Base-by-base conservation (phyloP, 169 alveolate species). In the Plasmodium cynomolgi region DNA sequence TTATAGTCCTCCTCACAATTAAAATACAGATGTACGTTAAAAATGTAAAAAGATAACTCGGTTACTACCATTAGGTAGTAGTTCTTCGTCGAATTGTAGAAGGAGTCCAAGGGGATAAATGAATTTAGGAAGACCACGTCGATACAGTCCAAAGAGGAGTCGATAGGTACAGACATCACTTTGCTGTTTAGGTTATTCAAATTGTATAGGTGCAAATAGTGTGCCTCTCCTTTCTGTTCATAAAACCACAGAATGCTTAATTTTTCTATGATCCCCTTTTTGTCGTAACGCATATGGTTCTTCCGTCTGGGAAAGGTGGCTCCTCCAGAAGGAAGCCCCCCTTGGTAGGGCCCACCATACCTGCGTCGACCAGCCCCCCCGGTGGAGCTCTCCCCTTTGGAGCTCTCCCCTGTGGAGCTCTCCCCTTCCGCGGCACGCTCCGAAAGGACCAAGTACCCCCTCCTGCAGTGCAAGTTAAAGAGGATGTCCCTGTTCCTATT, bases 1-100 rank as follows among this genome's bases (percentile, higher is more conserved):
- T 81, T 71, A 58, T 33, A 91, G 26, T 82, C 95, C 41, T 91
- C 95, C 56, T 81, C 95, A 91, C 95, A 91, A 34, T 91, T 91
- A 34, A 91, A 91, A 26, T 91, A 91, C 33, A 91, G 44, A 72
- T 91, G 95, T 8, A 91, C 83, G 23, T 91, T 91, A 34, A 71
- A 91, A 81, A 91, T 72, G 56, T 71, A 91, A 62, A 91, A 91
- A 2, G 95, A 71, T 2, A 44, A 44, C 20, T 68, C 92, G 0
- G 95, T 91, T 47, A 91, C 74, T 20, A 82, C 20, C 92, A 91
- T 81, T 9, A 91, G 33, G 31, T 91, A 91, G 62, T 91, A 72
- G 77, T 82, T 91, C 75, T 91, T 91, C 23, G 44, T 17, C 8
- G 74, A 91, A 34, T 82, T 91, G 31, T 91, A 91, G 39, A 91